Evolutionary conservation across 2,329 filamentous ascomycete species (phyloP), one percentile per base, ranked within the genome.

Genomic region (Penicillium sp.): DNA sequence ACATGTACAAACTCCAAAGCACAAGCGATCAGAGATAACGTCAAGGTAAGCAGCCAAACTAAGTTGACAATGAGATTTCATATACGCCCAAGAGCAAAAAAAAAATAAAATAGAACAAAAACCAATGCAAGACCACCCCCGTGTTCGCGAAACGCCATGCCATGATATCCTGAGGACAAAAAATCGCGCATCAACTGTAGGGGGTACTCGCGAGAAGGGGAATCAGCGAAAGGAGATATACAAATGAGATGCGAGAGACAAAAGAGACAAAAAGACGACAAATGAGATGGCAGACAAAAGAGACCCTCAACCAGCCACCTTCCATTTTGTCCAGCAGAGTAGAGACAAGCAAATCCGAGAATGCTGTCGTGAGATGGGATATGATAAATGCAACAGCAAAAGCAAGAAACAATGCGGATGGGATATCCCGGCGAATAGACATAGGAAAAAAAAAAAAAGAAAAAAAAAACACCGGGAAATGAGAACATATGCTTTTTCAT

Each of bases 121-220:
- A 37, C 27, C 38, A 53, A 59, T 35, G 51, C 48, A 50, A 63
- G 57, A 59, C 42, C 27, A 46, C 52, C 52, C 59, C 56, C 48
- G 54, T 60, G 27, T 51, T 56, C 42, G 46, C 60, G 48, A 60
- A 66, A 67, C 65, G 65, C 65, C 65, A 19, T 61, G 59, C 62
- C 57, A 65, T 63, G 60, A 47, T 25, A 17, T 62, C 54, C 57
- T 61, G 29, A 47, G 52, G 58, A 62, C 47, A 51, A 56, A 54
- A 56, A 50, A 42, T 51, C 48, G 47, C 54, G 50, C 59, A 59
- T 56, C 40, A 67, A 60, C 58, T 60, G 47, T 56, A 66, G 53
- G 64, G 59, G 62, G 65, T 62, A 67, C 53, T 67, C 63, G 65
- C 62, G 50, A 62, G 58, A 59, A 61, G 62, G 46, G 54, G 54